phyloP scores from a whole-genome alignment of 345 rosid genomes.

The Eucalyptus tenuipes region DNA sequence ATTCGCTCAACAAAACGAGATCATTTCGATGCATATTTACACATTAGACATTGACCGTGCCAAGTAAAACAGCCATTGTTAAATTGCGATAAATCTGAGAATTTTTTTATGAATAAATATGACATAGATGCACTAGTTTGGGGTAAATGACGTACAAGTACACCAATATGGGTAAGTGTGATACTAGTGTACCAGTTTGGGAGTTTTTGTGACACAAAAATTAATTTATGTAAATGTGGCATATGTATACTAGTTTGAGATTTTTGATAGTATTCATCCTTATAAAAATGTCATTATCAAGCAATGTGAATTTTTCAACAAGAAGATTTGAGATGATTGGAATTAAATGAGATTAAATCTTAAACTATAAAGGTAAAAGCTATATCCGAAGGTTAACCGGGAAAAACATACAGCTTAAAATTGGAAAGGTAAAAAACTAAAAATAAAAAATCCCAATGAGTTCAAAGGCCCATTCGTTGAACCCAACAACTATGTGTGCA shows the following conservation, averaged over 20 bases:
- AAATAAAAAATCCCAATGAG: background rate
- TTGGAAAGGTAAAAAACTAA: background rate
- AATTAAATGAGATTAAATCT: background rate
- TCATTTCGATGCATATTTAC: no score
- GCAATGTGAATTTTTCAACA: background rate
- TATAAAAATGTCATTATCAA: background rate
- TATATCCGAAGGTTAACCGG: background rate
- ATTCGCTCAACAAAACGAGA: no score
- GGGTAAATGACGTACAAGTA: no score
- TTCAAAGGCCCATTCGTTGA: background rate
- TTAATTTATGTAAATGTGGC: no score
- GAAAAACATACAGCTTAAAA: background rate
- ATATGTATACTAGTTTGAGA: no score
- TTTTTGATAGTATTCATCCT: background rate
- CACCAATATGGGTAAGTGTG: no score
- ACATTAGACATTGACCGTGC: accelerated
- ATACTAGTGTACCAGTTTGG: accelerated
- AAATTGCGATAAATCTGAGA: no score
- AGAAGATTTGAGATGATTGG: background rate
- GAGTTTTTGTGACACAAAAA: no score
- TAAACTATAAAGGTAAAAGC: background rate
- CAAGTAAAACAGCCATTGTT: no score
- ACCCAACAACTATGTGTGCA: background rate
- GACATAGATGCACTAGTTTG: accelerated
- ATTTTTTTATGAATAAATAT: no score